Percentiles rank a stretch among this genome's conserved stretches.
Conservation (phyloP, 2,329 filamentous ascomycete species). For the Talaromyces albobiverticillius region DNA sequence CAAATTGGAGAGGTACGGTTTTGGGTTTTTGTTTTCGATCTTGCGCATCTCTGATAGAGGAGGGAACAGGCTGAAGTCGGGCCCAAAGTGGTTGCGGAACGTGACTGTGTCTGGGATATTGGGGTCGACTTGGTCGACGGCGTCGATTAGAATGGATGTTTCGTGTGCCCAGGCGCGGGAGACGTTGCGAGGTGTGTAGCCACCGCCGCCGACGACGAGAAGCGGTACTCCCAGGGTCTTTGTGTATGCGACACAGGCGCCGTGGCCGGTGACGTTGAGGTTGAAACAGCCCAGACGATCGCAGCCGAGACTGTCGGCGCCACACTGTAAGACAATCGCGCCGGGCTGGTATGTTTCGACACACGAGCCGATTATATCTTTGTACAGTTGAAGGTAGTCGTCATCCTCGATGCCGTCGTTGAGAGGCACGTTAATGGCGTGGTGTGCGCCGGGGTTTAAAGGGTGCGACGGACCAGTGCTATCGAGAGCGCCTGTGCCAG, state of each 20-base stretch:
- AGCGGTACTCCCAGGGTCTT: constrained; percentile 78
- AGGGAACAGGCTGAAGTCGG: constrained; percentile 84
- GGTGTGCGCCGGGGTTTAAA: constrained; percentile 81
- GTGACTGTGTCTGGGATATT: constrained; percentile 76
- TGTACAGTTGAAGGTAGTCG: constrained; percentile 83
- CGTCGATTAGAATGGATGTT: constrained; percentile 82
- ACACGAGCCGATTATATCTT: constrained; percentile 72
- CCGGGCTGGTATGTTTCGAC: constrained; percentile 81
- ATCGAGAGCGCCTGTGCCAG: constrained; percentile 81
- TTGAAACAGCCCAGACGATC: constrained; percentile 95
- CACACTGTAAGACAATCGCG: constrained; percentile 92
- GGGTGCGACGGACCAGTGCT: constrained; percentile 81
- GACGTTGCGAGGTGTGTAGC: constrained; percentile 95
- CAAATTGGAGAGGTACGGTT: constrained; percentile 71
- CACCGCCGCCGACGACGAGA: constrained; percentile 88
- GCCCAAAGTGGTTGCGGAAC: constrained; percentile 83
- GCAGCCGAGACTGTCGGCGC: constrained; percentile 89
- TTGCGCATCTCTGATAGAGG: constrained; percentile 69
- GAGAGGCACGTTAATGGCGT: constrained; percentile 85
- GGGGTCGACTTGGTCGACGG: constrained; percentile 66
- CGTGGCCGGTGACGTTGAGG: constrained; percentile 91
- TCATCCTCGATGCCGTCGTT: constrained; percentile 88
- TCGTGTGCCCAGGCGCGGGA: constrained; percentile 96
- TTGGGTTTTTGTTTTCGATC: constrained; percentile 74
- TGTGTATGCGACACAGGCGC: constrained; percentile 83